Conservation (phyloP, 2,329 filamentous ascomycete genomes). For the Bimuria novae-zelandiae region DNA sequence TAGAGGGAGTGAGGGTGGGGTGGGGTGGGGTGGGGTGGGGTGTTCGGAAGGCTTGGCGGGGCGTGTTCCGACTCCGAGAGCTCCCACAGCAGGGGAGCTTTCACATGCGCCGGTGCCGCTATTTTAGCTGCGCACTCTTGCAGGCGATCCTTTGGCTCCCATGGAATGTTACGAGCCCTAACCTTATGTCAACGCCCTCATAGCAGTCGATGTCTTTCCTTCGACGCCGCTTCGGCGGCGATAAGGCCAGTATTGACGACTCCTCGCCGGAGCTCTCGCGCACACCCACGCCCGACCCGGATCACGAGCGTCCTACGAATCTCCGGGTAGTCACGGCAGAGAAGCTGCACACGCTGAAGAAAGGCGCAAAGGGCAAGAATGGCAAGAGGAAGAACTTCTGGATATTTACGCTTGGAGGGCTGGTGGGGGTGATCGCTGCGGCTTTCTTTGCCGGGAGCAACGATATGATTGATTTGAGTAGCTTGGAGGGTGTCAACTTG, state of each 20-base stretch:
- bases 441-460: conserved; percentile 88
- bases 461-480: conserved; percentile 84
- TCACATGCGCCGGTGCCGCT: conserved; percentile 1
- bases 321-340: conserved; percentile 58
- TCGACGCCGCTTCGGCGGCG: conserved; percentile 43
- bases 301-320: conserved; percentile 43
- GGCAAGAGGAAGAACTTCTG: conserved; percentile 76
- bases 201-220: conserved; percentile 41
- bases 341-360: conserved; percentile 55
- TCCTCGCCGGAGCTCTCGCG: conserved; percentile 44
- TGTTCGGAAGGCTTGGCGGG: background rate
- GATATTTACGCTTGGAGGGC: conserved; percentile 82
- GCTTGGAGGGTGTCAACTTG: conserved; percentile 72
- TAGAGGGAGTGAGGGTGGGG: background rate
- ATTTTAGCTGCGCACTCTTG: background rate
- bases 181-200: background rate
- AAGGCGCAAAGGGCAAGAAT: conserved; percentile 39
- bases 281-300: conserved; percentile 44
- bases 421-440: conserved; percentile 89
- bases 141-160: background rate
- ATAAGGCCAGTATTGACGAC: conserved; percentile 15
- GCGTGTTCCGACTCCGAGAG: background rate
- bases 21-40: background rate
- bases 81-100: background rate
- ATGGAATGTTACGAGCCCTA: no score